Evolutionary conservation across 495 filamentous ascomycete species (phyloP).

Genomic region (Hypoxylon lienhwacheense): DNA sequence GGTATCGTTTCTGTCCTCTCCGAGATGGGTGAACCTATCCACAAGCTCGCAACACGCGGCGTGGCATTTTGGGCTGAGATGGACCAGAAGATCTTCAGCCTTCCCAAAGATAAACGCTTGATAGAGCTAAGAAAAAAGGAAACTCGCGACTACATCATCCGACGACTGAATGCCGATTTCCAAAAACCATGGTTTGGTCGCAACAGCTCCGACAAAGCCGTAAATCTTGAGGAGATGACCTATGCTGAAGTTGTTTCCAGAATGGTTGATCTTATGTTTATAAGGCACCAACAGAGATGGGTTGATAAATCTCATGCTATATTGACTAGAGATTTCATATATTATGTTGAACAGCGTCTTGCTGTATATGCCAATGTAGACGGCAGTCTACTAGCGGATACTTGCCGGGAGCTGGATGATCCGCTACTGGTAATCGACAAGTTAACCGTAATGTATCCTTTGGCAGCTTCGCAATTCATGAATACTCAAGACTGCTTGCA

Average conservation of each 20-base stretch:
- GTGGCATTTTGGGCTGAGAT: conserved; percentile 87
- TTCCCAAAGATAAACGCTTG: conserved; percentile 79
- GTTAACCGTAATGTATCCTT: conserved; percentile 68
- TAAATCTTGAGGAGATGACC: conserved; percentile 88
- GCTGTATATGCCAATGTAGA: conserved; percentile 48
- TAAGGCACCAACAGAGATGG: conserved; percentile 80
- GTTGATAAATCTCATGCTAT: conserved; percentile 72
- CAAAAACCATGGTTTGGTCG: conserved; percentile 90
- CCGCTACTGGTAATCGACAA: conserved; percentile 67
- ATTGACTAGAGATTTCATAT: conserved; percentile 81
- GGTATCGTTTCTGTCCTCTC: conserved; percentile 83
- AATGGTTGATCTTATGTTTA: conserved; percentile 86
- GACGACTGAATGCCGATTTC: conserved; percentile 85
- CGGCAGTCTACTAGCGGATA: conserved; percentile 66
- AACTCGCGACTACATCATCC: conserved; percentile 76
- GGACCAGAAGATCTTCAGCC: conserved; percentile 84
- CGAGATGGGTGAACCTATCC: conserved; percentile 90
- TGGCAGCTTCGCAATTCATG: conserved; percentile 71
- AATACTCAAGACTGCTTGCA: conserved; percentile 84
- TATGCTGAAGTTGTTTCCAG: conserved; percentile 78
- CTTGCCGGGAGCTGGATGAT: conserved; percentile 69
- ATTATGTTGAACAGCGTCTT: conserved; percentile 81
- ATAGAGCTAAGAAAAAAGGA: conserved; percentile 75
- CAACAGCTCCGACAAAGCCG: conserved; percentile 68
- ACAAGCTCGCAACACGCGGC: conserved; percentile 84